Percentiles rank a stretch among this genome's conserved stretches.
These are phyloP conservation scores for Hansenula lynferdii DNA, from an alignment of 1,139 yeast species.

Conservation along the genomic window DNA sequence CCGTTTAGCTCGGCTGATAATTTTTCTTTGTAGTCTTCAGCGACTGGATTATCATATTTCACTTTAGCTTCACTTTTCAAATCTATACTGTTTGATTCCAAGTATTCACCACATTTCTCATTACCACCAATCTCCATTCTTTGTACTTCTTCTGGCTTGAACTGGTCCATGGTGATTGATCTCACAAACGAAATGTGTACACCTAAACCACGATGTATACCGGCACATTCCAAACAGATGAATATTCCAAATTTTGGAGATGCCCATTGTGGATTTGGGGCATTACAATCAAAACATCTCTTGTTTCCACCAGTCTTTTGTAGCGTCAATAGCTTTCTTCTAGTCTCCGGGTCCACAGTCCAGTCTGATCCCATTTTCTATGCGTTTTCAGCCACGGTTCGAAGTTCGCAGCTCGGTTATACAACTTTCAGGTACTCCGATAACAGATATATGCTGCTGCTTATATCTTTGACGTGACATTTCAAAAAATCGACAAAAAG, in stretches of 20 bases:
- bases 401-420: no score
- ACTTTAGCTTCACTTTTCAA: constrained; percentile 55
- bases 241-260: constrained; percentile 96
- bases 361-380: constrained; percentile 35
- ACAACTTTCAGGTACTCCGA: no score
- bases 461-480: no score
- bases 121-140: constrained; percentile 97
- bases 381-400: neutral
- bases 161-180: constrained; percentile 96
- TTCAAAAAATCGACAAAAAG: no score
- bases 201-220: constrained; percentile 92
- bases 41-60: constrained; percentile 84
- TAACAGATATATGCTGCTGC: no score
- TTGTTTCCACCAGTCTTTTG: constrained; percentile 83
- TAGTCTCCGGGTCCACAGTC: constrained; percentile 89
- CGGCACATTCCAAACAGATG: constrained; percentile 97
- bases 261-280: constrained; percentile 99
- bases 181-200: constrained; percentile 96
- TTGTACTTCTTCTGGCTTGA: constrained; percentile 83
- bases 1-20: constrained; percentile 76
- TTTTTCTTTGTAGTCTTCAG: constrained; percentile 89
- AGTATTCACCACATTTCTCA: constrained; percentile 64
- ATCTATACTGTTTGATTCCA: constrained; percentile 72
- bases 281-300: constrained; percentile 89
- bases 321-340: constrained; percentile 72